These are phyloP conservation scores for Melampsora americana DNA, from an alignment of 1,284 basidiomycete genomes.

Conservation along the genomic window DNA sequence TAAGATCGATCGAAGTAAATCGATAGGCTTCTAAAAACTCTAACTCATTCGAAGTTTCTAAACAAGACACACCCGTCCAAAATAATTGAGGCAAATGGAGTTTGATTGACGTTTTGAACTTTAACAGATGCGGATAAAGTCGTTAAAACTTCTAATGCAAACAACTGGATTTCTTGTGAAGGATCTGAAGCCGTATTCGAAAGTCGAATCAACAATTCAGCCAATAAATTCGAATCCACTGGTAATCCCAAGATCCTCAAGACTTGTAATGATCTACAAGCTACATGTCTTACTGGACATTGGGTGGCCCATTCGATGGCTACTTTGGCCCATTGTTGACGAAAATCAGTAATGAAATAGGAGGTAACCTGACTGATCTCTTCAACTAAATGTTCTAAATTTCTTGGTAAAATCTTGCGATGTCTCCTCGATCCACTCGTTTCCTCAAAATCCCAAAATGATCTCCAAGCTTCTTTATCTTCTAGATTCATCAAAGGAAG, in stretches of 20 bases:
- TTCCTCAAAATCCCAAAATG: constrained; percentile 44
- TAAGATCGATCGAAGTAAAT: constrained; percentile 22
- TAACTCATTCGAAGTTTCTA: constrained; percentile 38
- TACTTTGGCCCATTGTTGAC: constrained; percentile 37
- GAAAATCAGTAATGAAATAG: constrained; percentile 24
- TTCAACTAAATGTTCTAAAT: constrained; percentile 34
- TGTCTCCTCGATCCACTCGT: constrained; percentile 26
- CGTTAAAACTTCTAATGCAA: constrained; percentile 41
- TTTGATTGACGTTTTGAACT: constrained; percentile 15
- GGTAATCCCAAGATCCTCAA: constrained; percentile 32
- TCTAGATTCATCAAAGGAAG: background rate
- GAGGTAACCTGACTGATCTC: constrained; percentile 25
- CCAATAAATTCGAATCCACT: constrained; percentile 20
- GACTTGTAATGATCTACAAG: constrained; percentile 41
- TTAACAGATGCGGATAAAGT: constrained; percentile 33
- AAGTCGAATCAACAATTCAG: constrained; percentile 33
- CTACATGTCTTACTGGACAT: constrained; percentile 42
- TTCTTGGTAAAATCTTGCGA: constrained; percentile 35
- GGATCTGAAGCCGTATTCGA: constrained; percentile 41
- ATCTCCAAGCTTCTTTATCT: constrained; percentile 28
- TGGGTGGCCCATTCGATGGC: constrained; percentile 44
- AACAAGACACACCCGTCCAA: constrained; percentile 38
- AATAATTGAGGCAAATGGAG: constrained; percentile 33
- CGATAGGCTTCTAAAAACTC: constrained; percentile 40
- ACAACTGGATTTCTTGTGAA: constrained; percentile 38